These are phyloP conservation scores for Psilocybe azurescens DNA, from an alignment of 768 basidiomycete genomes.

Conservation along the genomic window DNA sequence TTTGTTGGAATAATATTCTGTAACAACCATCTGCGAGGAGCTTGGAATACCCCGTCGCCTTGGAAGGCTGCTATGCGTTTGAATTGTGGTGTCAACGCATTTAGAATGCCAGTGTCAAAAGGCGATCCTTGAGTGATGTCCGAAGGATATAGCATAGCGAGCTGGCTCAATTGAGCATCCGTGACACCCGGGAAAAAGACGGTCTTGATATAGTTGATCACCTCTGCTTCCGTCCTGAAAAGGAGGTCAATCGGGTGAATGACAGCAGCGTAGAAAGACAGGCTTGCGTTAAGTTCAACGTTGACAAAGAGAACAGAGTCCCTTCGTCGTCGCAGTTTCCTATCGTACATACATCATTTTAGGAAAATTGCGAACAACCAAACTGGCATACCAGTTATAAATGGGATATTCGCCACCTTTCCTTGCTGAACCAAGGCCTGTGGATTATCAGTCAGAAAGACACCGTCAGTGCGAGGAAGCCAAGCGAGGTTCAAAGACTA, in stretches of 20 bases:
- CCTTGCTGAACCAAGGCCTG: slow-evolving; percentile 47
- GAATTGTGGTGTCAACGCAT: slow-evolving; percentile 48
- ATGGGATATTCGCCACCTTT: slow-evolving; percentile 52
- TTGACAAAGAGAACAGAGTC: slow-evolving; percentile 33
- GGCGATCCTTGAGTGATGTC: slow-evolving; percentile 54
- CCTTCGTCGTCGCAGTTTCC: slow-evolving; percentile 70
- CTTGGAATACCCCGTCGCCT: slow-evolving; percentile 54
- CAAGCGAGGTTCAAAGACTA: slow-evolving; percentile 53
- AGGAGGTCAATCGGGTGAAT: slow-evolving; percentile 11
- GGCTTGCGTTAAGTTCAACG: slow-evolving; percentile 21
- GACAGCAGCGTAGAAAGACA: neutral
- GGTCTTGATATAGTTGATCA: slow-evolving; percentile 27
- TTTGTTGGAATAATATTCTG: slow-evolving; percentile 34
- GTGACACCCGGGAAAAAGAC: slow-evolving; percentile 38
- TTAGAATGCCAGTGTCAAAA: slow-evolving; percentile 49
- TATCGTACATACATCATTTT: slow-evolving; percentile 11
- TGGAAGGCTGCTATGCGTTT: slow-evolving; percentile 52
- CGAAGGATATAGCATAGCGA: slow-evolving; percentile 42
- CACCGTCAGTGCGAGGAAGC: slow-evolving; percentile 55
- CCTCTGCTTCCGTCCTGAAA: slow-evolving; percentile 27
- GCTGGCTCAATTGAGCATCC: slow-evolving; percentile 28
- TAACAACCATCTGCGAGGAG: slow-evolving; percentile 50
- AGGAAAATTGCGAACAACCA: neutral
- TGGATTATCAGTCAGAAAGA: slow-evolving; percentile 52
- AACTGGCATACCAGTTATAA: slow-evolving; percentile 43